A percentile compares a stretch with the other conserved stretches of the same genome.
phyloP scores from a whole-genome alignment of 805 yeast species.

The Ogataea thermomethanolica region DNA sequence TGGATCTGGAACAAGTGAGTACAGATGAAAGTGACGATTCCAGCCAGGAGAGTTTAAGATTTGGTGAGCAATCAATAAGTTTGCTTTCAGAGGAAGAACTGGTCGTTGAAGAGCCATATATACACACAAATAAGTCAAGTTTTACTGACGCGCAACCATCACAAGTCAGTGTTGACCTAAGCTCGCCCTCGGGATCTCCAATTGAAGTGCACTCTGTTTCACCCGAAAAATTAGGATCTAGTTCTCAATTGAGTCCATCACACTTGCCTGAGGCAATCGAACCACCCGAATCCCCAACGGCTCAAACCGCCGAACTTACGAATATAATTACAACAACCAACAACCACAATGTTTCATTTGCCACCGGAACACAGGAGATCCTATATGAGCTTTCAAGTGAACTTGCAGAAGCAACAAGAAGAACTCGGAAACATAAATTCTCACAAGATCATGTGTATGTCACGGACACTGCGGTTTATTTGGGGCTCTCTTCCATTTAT shows the following conservation, averaged over 20 bases:
- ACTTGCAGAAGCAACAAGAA: slow-evolving; percentile 9
- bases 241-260: not conserved
- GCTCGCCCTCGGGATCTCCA: not conserved
- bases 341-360: too few species aligned
- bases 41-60: not conserved
- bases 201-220: not conserved
- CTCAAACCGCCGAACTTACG: not conserved
- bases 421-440: slow-evolving; percentile 30
- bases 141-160: not conserved
- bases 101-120: not conserved
- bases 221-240: not conserved
- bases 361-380: slow-evolving; percentile 6
- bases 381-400: not conserved
- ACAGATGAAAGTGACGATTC: slow-evolving; percentile 15
- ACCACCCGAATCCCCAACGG: not conserved
- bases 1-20: slow-evolving; percentile 17
- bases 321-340: too few species aligned
- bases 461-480: slow-evolving; percentile 32
- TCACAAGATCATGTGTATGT: slow-evolving; percentile 36
- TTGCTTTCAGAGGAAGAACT: slow-evolving; percentile 5
- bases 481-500: slow-evolving; percentile 31
- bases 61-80: not conserved
- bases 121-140: not conserved
- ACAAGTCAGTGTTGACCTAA: slow-evolving; percentile 1
- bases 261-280: not conserved